Evolutionary conservation across 176 grass and related monocot genomes (phyloP), one percentile per base, ranked within the genome.

Genomic region (Neostapfia colusana): DNA sequence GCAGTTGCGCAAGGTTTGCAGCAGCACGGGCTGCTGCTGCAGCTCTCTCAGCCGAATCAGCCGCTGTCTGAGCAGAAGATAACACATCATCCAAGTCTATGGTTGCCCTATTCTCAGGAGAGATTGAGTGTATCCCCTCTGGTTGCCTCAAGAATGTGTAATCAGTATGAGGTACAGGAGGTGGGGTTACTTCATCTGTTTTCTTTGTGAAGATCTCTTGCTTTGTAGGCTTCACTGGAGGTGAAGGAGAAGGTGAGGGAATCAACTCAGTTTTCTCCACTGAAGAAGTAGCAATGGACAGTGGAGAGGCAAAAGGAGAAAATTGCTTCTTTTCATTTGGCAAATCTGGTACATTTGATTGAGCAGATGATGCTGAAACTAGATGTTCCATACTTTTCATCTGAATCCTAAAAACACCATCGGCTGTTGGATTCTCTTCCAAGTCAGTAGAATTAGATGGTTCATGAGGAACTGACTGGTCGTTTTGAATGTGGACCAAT

Each of bases 41-140:
- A 65, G 95, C 95, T 70, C 65, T 57, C 25, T 99, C 95, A 3
- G 95, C 91, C 31, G 82, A 90, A 42, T 95, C 85, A 64, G 95
- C 95, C 7, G 95, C 95, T 46, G 85, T 63, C 75, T 85, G 82
- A 15, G 95, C 95, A 81, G 87, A 87, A 40, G 89, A 82, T 65
- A 99, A 62, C 44, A 99, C 80, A 11, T 89, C 87, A 14, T 90
- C 87, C 81, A 99, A 85, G 82, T 95, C 89, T 31, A 86, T 28
- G 68, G 78, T 83, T 78, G 54, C 27, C 34, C 65, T 51, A 46
- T 55, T 75, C 17, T 73, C 82, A 23, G 51, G 65, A 72, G 73
- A 63, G 10, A 36, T 4, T 5, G 80, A 59, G 14, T 64, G 59
- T 13, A 67, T 20, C 11, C 56, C 68, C 70, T 90, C 80, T 64